phyloP scores from a whole-genome alignment of 176 grass and related monocot species.

The Musa troglodytarum region DNA sequence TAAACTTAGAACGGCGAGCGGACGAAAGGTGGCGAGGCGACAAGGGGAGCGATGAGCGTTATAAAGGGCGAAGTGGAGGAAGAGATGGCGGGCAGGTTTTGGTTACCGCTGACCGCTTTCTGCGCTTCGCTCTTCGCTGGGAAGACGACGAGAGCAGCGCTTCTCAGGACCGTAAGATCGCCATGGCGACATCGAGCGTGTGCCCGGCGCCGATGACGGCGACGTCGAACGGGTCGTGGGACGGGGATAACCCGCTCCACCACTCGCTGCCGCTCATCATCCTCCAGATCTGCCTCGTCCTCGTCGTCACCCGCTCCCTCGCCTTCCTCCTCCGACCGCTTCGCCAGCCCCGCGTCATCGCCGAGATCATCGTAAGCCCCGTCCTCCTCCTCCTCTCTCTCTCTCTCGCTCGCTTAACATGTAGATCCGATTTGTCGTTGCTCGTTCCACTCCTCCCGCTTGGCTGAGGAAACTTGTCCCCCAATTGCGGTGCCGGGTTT shows the following conservation, averaged over 20 bases:
- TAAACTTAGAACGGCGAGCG: no score
- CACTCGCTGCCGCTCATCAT: conserved; percentile 47
- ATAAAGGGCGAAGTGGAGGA: no score
- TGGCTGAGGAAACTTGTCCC: no score
- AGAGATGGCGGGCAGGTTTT: no score
- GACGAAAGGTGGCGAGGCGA: no score
- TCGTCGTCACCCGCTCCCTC: conserved; percentile 61
- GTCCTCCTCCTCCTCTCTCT: not conserved
- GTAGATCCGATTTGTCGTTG: no score
- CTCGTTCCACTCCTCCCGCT: no score
- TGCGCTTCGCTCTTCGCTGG: no score
- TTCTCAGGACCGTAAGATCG: no score
- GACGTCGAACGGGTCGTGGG: conserved; percentile 10
- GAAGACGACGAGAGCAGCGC: no score
- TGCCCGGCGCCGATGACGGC: conserved; percentile 7
- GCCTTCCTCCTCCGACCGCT: conserved; percentile 81
- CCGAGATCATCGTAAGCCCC: conserved; percentile 71
- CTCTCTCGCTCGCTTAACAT: not conserved
- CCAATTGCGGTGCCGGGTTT: not conserved
- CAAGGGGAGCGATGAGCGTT: no score
- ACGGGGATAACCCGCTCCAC: conserved; percentile 14
- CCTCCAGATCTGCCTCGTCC: conserved; percentile 88
- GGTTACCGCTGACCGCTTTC: no score
- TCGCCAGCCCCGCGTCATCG: conserved; percentile 76
- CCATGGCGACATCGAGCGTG: not conserved